phyloP scores from a whole-genome alignment of 2,329 filamentous ascomycete genomes.

The Pseudogymnoascus sp. region DNA sequence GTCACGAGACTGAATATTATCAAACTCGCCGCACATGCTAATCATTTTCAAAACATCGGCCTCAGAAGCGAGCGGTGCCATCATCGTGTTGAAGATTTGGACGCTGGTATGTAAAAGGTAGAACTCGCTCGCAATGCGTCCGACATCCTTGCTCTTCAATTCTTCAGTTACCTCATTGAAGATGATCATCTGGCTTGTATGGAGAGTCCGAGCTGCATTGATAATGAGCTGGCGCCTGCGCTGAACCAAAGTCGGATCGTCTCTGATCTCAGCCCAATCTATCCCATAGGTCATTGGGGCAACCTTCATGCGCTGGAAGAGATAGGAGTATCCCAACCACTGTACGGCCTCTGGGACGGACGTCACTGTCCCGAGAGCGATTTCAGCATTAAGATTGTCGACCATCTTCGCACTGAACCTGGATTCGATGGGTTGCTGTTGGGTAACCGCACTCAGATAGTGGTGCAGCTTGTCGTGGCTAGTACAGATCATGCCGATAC shows the following conservation, averaged over 20 bases:
- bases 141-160: conserved; percentile 86
- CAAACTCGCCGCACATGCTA: conserved; percentile 94
- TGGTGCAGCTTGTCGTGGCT: conserved; percentile 89
- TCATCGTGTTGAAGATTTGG: conserved; percentile 93
- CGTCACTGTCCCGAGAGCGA: conserved; percentile 87
- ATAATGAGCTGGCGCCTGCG: conserved; percentile 78
- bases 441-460: conserved; percentile 86
- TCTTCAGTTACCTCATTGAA: conserved; percentile 95
- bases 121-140: conserved; percentile 92
- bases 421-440: conserved; percentile 96
- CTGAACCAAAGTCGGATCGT: conserved; percentile 83
- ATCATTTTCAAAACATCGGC: conserved; percentile 95
- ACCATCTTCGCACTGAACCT: conserved; percentile 88
- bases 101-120: conserved; percentile 92
- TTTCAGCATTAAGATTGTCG: conserved; percentile 94
- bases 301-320: conserved; percentile 92
- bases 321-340: conserved; percentile 96
- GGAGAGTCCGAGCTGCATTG: conserved; percentile 76
- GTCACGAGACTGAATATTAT: conserved; percentile 90
- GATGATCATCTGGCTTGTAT: conserved; percentile 97
- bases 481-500: conserved; percentile 97
- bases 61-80: conserved; percentile 77
- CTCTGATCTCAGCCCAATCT: conserved; percentile 80
- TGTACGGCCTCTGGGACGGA: conserved; percentile 89
- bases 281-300: conserved; percentile 92